These are phyloP conservation scores for Nicotiana obtusifolia DNA, from an alignment of 257 asterid species.

Conservation along the genomic window DNA sequence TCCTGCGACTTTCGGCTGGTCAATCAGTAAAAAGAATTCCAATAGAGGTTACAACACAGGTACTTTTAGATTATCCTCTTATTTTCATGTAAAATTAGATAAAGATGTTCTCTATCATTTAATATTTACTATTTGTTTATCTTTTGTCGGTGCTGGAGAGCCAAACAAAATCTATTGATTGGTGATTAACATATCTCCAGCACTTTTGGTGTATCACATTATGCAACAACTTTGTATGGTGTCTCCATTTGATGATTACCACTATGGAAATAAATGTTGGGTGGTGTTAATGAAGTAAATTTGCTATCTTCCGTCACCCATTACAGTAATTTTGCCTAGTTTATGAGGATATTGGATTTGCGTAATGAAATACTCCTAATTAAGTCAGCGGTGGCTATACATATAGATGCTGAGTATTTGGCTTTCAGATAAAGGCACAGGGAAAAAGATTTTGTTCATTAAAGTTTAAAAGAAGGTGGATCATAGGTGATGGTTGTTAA, in stretches of 20 bases:
- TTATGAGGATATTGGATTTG: not conserved
- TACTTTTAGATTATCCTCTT: too few relatives aligned
- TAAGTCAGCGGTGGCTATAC: not conserved
- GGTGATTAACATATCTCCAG: too few relatives aligned
- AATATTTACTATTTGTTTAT: too few relatives aligned
- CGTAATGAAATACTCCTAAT: not conserved
- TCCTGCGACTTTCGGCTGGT: slow-evolving; percentile 1
- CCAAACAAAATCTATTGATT: too few relatives aligned
- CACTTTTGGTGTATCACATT: too few relatives aligned
- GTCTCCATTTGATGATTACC: too few relatives aligned
- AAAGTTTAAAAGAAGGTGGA: not conserved
- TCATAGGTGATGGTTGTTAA: not conserved
- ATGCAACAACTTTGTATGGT: too few relatives aligned
- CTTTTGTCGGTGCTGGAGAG: too few relatives aligned
- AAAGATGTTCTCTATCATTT: too few relatives aligned
- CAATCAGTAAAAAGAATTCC: slow-evolving; percentile 7
- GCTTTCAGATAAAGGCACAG: not conserved
- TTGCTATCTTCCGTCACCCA: not conserved
- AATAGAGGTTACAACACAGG: not conserved
- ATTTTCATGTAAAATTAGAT: too few relatives aligned
- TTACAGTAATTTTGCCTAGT: not conserved
- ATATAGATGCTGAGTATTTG: not conserved
- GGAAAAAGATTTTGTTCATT: not conserved
- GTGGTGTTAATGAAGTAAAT: not conserved
- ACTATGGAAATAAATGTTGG: too few relatives aligned